Evolutionary conservation across 1,139 yeast genomes (phyloP).

Genomic region (Magnusiomyces paraingens): DNA sequence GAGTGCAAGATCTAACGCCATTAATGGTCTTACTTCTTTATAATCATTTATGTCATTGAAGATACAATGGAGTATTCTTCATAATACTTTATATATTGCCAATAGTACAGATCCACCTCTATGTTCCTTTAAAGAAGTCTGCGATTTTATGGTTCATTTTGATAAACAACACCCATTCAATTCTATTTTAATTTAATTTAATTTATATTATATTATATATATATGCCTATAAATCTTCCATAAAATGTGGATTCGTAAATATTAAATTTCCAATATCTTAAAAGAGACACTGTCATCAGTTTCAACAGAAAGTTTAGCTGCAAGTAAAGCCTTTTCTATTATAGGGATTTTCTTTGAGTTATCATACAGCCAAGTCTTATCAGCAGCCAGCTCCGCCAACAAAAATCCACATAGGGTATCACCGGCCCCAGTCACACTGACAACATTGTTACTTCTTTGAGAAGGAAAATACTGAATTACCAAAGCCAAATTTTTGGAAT

Average conservation of each 20-base stretch:
- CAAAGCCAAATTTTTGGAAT: slow-evolving; percentile 40
- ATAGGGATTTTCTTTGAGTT: slow-evolving; percentile 26
- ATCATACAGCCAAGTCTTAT: slow-evolving; percentile 28
- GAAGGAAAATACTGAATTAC: slow-evolving; percentile 56
- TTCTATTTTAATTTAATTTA: too few species aligned
- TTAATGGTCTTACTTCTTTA: slow-evolving; percentile 23
- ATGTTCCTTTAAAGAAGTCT: too few species aligned
- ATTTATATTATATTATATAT: neutral
- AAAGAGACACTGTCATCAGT: slow-evolving; percentile 30
- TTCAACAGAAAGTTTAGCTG: slow-evolving; percentile 47
- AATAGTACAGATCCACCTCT: too few species aligned
- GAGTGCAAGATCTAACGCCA: slow-evolving; percentile 29
- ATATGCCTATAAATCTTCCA: neutral
- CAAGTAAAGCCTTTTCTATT: slow-evolving; percentile 45
- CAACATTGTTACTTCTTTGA: slow-evolving; percentile 28
- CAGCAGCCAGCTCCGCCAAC: slow-evolving; percentile 33
- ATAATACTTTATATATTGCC: too few species aligned
- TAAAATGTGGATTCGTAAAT: neutral
- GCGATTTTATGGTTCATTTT: too few species aligned
- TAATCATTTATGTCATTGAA: neutral
- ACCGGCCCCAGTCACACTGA: slow-evolving; percentile 66
- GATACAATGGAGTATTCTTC: too few species aligned
- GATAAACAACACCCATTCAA: too few species aligned
- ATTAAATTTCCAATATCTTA: slow-evolving; percentile 13
- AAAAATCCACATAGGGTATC: slow-evolving; percentile 55